These are phyloP conservation scores for Fistulifera pelliculosa DNA, from an alignment of 108 stramenopile species.

Conservation along the genomic window DNA sequence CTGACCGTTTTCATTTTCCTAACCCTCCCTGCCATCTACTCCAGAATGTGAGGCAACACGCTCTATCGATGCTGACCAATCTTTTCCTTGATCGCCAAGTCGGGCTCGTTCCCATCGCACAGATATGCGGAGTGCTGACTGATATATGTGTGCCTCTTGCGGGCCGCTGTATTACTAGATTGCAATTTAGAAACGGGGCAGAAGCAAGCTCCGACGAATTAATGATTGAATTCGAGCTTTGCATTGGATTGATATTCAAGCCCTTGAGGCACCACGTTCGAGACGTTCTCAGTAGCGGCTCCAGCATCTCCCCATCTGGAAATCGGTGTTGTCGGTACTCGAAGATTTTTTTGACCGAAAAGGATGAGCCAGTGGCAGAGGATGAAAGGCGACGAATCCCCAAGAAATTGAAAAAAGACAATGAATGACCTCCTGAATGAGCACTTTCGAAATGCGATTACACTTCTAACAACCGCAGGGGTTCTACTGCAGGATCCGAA, in stretches of 20 bases:
- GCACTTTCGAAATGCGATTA: slow-evolving; percentile 73
- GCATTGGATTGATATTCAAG: slow-evolving; percentile 76
- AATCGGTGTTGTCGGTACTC: slow-evolving; percentile 45
- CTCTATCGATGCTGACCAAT: slow-evolving; percentile 76
- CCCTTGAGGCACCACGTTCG: slow-evolving; percentile 72
- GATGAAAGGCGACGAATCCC: neutral
- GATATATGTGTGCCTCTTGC: slow-evolving; percentile 64
- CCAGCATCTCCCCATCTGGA: slow-evolving; percentile 51
- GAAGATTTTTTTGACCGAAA: slow-evolving; percentile 46
- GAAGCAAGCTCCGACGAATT: slow-evolving; percentile 34
- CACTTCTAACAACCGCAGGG: slow-evolving; percentile 46
- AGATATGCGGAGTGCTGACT: slow-evolving; percentile 43
- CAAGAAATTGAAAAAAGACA: slow-evolving; percentile 18
- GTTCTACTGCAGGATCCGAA: slow-evolving; percentile 21
- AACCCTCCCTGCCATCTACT: slow-evolving; percentile 6
- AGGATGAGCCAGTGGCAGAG: neutral
- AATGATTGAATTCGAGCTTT: slow-evolving; percentile 71
- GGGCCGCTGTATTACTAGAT: slow-evolving; percentile 41
- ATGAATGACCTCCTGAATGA: slow-evolving; percentile 59
- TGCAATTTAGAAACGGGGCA: slow-evolving; percentile 18
- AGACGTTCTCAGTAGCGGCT: slow-evolving; percentile 19
- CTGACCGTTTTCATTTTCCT: neutral
- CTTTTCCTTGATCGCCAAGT: slow-evolving; percentile 62
- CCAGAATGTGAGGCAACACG: slow-evolving; percentile 70
- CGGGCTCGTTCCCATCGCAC: slow-evolving; percentile 29